A percentile compares a stretch with the other conserved stretches of the same genome.
phyloP scores from a whole-genome alignment of 352 stramenopile species.

The Phytophthora palmivora region DNA sequence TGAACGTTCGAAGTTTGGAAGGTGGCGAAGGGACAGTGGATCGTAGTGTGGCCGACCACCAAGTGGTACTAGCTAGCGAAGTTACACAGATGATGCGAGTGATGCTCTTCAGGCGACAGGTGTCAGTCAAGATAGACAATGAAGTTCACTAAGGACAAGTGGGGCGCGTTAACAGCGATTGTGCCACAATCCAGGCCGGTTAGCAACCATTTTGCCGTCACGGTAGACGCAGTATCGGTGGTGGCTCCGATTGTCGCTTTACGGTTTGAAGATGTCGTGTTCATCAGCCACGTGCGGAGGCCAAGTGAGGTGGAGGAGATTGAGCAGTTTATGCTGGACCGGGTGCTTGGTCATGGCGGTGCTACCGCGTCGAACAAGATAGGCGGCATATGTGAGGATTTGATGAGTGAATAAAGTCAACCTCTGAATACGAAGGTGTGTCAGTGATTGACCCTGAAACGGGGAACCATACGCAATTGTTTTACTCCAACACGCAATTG shows the following conservation, averaged over 20 bases:
- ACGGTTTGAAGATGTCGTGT: conserved; percentile 4
- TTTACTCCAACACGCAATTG: not conserved
- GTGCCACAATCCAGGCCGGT: not conserved
- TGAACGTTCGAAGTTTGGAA: too few relatives aligned
- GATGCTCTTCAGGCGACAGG: too few relatives aligned
- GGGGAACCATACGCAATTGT: not conserved
- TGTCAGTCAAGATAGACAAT: too few relatives aligned
- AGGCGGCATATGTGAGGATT: not conserved
- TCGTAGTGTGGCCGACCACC: too few relatives aligned
- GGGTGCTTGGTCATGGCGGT: not conserved
- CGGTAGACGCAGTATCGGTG: not conserved
- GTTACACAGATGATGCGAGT: too few relatives aligned
- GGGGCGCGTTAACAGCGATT: not conserved
- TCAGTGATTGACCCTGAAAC: conserved; percentile 9
- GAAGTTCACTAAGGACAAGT: conserved; percentile 15
- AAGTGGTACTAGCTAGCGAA: too few relatives aligned
- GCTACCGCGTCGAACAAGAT: not conserved
- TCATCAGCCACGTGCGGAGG: conserved; percentile 3
- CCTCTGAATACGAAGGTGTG: not conserved
- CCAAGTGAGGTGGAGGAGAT: not conserved
- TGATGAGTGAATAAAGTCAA: conserved; percentile 1
- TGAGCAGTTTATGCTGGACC: not conserved
- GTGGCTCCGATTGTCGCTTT: conserved; percentile 7
- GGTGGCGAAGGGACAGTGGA: too few relatives aligned
- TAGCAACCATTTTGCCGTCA: not conserved